Evolutionary conservation across 192 early-diverging fungal genomes (phyloP).

Genomic region (Gryganskiella cystojenkinii): DNA sequence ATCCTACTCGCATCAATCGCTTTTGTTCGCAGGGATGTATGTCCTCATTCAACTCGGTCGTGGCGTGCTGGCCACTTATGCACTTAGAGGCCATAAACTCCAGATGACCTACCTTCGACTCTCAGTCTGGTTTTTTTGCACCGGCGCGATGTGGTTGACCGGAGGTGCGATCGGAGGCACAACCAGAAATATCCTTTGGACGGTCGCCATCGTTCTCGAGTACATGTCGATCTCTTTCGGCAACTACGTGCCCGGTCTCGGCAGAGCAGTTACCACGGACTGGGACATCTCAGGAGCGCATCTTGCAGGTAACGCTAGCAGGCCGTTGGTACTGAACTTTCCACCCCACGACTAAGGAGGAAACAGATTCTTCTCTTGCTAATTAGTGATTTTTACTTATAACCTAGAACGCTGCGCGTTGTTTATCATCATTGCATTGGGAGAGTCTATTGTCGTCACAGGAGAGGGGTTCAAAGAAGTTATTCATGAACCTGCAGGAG

Average conservation of each 20-base stretch:
- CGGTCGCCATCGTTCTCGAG: conserved; percentile 35
- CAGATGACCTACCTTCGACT: conserved; percentile 25
- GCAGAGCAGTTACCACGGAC: conserved; percentile 21
- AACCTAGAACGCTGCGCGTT: conserved; percentile 38
- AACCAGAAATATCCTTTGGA: conserved; percentile 33
- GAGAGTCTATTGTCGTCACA: conserved; percentile 41
- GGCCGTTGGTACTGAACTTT: neutral
- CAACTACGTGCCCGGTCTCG: conserved; percentile 24
- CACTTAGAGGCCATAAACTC: conserved; percentile 21
- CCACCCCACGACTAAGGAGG: no score
- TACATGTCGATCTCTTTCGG: conserved; percentile 8
- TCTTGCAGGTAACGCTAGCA: conserved; percentile 25
- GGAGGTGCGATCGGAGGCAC: conserved; percentile 36
- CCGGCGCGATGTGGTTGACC: conserved; percentile 29
- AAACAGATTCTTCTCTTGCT: neutral
- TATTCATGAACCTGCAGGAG: conserved; percentile 14
- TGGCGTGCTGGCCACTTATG: conserved; percentile 4
- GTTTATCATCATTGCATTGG: conserved; percentile 44
- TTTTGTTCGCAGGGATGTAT: conserved; percentile 31
- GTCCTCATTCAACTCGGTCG: conserved; percentile 36
- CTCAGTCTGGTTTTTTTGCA: conserved; percentile 4
- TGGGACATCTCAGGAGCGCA: conserved; percentile 44
- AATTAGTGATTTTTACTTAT: neutral
- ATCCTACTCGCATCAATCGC: conserved; percentile 7
- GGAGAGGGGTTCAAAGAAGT: conserved; percentile 26